phyloP scores from a whole-genome alignment of 306 rosid species.

The Fagus crenata region DNA sequence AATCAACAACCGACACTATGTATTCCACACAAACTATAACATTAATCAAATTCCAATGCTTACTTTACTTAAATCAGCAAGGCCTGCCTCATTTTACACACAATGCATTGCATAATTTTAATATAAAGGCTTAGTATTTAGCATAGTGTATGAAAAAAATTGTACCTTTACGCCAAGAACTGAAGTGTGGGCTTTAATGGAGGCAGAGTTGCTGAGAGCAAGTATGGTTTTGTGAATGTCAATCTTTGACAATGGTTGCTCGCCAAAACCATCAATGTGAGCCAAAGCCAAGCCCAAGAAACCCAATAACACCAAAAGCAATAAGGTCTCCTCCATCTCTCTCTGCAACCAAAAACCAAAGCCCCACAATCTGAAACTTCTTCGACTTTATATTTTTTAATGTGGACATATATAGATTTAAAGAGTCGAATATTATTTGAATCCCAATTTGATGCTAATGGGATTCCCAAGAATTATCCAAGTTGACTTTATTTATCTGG shows the following conservation, averaged over 20 bases:
- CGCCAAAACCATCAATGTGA: slow-evolving; percentile 45
- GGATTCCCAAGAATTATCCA: no score
- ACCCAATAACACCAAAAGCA: neutral
- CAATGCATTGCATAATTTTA: neutral
- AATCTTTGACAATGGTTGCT: slow-evolving; percentile 67
- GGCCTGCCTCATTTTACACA: no score
- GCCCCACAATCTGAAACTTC: no score
- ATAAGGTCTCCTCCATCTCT: neutral
- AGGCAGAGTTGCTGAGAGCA: slow-evolving; percentile 33
- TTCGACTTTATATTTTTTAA: no score
- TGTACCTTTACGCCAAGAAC: slow-evolving; percentile 58
- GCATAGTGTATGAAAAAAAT: neutral
- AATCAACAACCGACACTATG: neutral
- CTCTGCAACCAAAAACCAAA: no score
- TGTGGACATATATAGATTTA: no score
- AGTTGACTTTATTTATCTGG: no score
- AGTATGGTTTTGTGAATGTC: slow-evolving; percentile 50
- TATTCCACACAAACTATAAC: neutral
- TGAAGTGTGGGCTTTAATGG: slow-evolving; percentile 49
- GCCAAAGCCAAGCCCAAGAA: slow-evolving; percentile 26
- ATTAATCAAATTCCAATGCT: no score
- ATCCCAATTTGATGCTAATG: no score
- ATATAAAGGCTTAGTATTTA: neutral
- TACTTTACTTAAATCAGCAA: no score
- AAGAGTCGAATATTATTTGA: no score